Evolutionary conservation across 2,329 filamentous ascomycete genomes (phyloP).

Genomic region (Aspergillus sp.): DNA sequence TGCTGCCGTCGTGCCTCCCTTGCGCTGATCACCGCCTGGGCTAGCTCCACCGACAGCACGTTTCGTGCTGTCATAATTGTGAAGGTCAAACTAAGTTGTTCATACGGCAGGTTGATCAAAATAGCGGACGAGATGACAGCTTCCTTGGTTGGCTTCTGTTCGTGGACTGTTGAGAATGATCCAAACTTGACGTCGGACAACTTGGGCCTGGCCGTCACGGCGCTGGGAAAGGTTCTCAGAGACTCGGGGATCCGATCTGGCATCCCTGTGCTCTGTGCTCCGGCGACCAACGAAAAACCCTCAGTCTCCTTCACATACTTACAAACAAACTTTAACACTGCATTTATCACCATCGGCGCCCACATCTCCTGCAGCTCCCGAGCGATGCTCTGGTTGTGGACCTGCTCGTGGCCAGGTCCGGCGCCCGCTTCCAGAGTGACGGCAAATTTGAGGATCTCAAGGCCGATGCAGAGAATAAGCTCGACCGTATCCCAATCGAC

Average conservation of each 20-base stretch:
- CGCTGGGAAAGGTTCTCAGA: constrained; percentile 14
- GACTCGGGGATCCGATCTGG: constrained; percentile 26
- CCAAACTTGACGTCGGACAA: constrained; percentile 26
- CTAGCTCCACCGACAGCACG: constrained; percentile 16
- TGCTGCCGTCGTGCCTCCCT: constrained; percentile 30
- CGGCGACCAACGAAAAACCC: constrained; percentile 25
- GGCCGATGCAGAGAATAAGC: constrained; percentile 27
- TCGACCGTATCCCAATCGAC: constrained; percentile 33
- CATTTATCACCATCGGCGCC: constrained; percentile 11
- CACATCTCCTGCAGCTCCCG: constrained; percentile 13
- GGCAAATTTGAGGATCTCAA: constrained; percentile 21
- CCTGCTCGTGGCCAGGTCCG: not conserved
- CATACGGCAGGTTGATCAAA: constrained; percentile 28
- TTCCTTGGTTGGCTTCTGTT: constrained; percentile 15
- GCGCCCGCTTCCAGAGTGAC: constrained; percentile 12
- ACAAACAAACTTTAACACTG: constrained; percentile 26
- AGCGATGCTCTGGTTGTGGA: not conserved
- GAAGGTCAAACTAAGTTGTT: constrained; percentile 21
- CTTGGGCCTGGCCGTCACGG: constrained; percentile 13
- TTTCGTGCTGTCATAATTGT: constrained; percentile 16
- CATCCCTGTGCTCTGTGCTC: constrained; percentile 22
- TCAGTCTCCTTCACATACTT: constrained; percentile 17
- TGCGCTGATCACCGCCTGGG: constrained; percentile 24
- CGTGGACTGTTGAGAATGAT: constrained; percentile 12
- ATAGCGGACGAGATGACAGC: constrained; percentile 25